These are phyloP conservation scores for Cucumis sativus DNA, from an alignment of 306 rosid species.

Conservation along the genomic window Cucumber_9930_V3 NC_026658.2:24101001-24101500, in stretches of 20 bases:
- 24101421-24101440: not conserved
- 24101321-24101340: not conserved
- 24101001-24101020: not conserved
- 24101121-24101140: slow-evolving; percentile 29
- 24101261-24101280: slow-evolving; percentile 7
- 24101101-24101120: slow-evolving; percentile 44
- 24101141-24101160: slow-evolving; percentile 28
- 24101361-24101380: not conserved
- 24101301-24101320: not conserved
- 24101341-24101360: not conserved
- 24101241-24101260: slow-evolving; percentile 28
- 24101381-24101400: not conserved
- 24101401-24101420: not conserved
- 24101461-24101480: not conserved
- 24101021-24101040: not conserved
- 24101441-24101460: not conserved
- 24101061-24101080: not conserved
- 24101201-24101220: slow-evolving; percentile 25
- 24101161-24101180: slow-evolving; percentile 24
- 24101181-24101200: slow-evolving; percentile 51
- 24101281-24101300: not conserved
- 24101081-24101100: slow-evolving; percentile 35
- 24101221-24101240: slow-evolving; percentile 42
- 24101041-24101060: not conserved
- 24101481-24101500: not conserved